Evolutionary conservation across 371 early-diverging fungal genomes (phyloP).

Genomic region (Gilbertella persicaria): DNA sequence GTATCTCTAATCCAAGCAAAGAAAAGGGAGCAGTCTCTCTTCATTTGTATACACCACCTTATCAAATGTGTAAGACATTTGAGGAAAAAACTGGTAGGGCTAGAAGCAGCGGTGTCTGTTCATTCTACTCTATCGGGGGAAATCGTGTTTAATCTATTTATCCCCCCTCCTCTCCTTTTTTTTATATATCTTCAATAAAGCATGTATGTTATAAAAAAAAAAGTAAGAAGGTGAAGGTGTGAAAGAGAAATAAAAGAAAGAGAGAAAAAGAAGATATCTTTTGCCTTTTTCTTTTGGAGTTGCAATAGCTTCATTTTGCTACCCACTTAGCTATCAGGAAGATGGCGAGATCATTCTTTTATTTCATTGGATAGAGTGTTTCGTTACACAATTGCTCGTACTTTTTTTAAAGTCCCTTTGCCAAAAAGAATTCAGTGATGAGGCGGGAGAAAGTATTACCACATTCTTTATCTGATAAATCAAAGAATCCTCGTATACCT

Average conservation of each 20-base stretch:
- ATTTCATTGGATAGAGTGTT: conserved; percentile 24
- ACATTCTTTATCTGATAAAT: no score
- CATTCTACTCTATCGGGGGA: conserved; percentile 70
- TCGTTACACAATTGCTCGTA: no score
- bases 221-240: neutral
- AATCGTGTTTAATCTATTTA: conserved; percentile 24
- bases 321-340: conserved; percentile 23
- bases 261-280: conserved; percentile 6
- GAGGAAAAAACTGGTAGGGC: conserved; percentile 74
- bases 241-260: conserved; percentile 5
- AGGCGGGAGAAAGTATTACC: no score
- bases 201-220: neutral
- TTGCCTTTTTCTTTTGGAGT: conserved; percentile 7
- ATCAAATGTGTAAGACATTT: conserved; percentile 83
- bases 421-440: no score
- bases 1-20: conserved; percentile 75
- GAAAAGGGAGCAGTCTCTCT: conserved; percentile 77
- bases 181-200: conserved; percentile 8
- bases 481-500: no score
- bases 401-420: no score
- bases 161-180: no score
- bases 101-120: conserved; percentile 66
- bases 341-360: conserved; percentile 29
- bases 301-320: conserved; percentile 9
- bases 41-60: conserved; percentile 93